These are phyloP conservation scores for Vitis cinerea DNA, from an alignment of 164 flowering plant genomes.

Conservation along the genomic window DNA sequence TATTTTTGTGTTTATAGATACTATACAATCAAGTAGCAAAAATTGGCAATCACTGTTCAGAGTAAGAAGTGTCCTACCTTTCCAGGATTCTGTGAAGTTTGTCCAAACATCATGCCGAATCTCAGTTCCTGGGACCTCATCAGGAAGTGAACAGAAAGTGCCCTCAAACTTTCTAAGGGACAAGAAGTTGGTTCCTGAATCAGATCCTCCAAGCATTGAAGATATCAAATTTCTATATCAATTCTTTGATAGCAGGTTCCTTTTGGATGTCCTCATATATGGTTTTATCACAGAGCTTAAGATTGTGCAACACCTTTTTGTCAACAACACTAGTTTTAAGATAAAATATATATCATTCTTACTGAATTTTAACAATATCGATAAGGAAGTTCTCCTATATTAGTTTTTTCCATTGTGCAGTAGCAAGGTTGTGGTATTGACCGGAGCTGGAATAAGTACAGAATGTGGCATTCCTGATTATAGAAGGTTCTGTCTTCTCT, in stretches of 20 bases:
- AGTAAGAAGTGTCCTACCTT: slow-evolving; percentile 15
- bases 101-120: slow-evolving; percentile 47
- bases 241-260: slow-evolving; percentile 63
- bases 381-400: background rate
- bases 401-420: slow-evolving; percentile 38
- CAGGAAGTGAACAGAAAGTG: slow-evolving; percentile 29
- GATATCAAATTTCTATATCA: slow-evolving; percentile 63
- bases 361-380: background rate
- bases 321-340: background rate
- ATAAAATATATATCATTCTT: background rate
- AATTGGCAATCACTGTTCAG: slow-evolving; percentile 11
- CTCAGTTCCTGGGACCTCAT: slow-evolving; percentile 40
- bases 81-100: slow-evolving; percentile 32
- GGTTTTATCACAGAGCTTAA: background rate
- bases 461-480: slow-evolving; percentile 98
- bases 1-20: slow-evolving; percentile 14
- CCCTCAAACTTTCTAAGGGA: slow-evolving; percentile 41
- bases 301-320: background rate
- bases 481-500: slow-evolving; percentile 56
- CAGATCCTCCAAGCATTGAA: slow-evolving; percentile 69
- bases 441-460: slow-evolving; percentile 97
- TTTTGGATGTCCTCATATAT: slow-evolving; percentile 2
- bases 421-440: slow-evolving; percentile 72
- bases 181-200: slow-evolving; percentile 66
- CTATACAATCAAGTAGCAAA: slow-evolving; percentile 18